These are phyloP conservation scores for Clavispora santaluciae DNA, from an alignment of 805 yeast species.

Conservation along the genomic window DNA sequence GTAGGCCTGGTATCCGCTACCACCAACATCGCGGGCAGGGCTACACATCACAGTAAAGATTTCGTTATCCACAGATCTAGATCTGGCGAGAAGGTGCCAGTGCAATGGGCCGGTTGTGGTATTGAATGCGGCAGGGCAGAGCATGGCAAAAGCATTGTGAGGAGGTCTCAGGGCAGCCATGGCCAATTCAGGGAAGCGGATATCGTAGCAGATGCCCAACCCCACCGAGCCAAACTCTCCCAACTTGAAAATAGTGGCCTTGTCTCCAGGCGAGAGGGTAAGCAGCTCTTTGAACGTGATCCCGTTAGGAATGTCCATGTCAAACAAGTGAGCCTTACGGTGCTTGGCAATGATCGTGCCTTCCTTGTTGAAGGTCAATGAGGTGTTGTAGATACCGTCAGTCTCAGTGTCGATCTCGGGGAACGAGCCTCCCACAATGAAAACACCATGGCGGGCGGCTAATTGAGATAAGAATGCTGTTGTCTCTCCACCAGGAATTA, in stretches of 20 bases:
- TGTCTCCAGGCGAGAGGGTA: constrained; percentile 71
- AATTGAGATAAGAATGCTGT: constrained; percentile 56
- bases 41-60: constrained; percentile 71
- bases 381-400: constrained; percentile 60
- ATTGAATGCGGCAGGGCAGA: constrained; percentile 81
- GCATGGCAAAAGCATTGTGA: constrained; percentile 67
- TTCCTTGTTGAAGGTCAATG: constrained; percentile 60
- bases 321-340: constrained; percentile 87
- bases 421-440: constrained; percentile 84
- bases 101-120: constrained; percentile 81
- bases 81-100: constrained; percentile 71
- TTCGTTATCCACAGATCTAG: constrained; percentile 64
- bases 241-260: constrained; percentile 71
- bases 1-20: constrained; percentile 53
- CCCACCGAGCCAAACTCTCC: constrained; percentile 56
- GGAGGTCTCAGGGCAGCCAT: constrained; percentile 57
- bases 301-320: constrained; percentile 86
- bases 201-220: constrained; percentile 79
- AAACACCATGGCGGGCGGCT: constrained; percentile 62
- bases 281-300: constrained; percentile 82
- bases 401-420: constrained; percentile 55
- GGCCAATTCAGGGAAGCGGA: constrained; percentile 77
- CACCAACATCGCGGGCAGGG: constrained; percentile 73
- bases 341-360: constrained; percentile 85
- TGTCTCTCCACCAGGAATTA: constrained; percentile 71